Percentiles rank a stretch among this genome's conserved stretches.
Evolutionary conservation across 495 filamentous ascomycete genomes (phyloP).

Genomic region (Astrocystis sublimbata): DNA sequence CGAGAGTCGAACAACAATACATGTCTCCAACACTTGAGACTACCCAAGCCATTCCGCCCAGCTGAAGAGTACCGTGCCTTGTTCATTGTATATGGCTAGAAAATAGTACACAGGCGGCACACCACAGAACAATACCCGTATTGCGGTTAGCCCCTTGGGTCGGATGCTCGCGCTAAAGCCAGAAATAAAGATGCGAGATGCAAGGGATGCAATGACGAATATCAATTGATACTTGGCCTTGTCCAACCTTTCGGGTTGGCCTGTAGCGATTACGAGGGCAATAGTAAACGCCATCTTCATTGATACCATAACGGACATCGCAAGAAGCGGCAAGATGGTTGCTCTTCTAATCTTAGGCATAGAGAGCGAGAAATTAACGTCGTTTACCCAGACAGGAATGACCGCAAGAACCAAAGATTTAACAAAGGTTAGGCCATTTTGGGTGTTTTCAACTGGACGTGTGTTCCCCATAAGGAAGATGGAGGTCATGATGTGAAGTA

Average conservation of each 20-base stretch:
- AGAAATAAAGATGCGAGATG: not conserved
- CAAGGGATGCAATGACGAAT: not conserved
- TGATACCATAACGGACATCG: not conserved
- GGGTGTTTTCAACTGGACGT: not conserved
- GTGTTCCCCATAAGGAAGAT: not conserved
- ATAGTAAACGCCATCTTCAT: not conserved
- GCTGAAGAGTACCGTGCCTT: not conserved
- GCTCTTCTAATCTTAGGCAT: not conserved
- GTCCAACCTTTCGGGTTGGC: not conserved
- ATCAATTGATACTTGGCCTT: not conserved
- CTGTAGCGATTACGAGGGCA: not conserved
- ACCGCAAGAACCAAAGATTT: not conserved
- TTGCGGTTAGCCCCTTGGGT: not conserved
- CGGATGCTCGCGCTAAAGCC: not conserved
- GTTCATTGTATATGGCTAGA: not conserved
- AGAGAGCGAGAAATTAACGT: not conserved
- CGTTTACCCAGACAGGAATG: not conserved
- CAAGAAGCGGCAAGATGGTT: not conserved
- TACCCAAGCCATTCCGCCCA: conserved; percentile 1
- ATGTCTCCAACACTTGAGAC: not conserved
- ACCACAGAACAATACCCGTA: not conserved
- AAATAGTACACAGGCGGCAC: not conserved
- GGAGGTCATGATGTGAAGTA: not conserved
- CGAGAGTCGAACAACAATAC: too few species aligned
- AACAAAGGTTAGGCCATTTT: not conserved